Percentiles rank a stretch among this genome's conserved stretches.
Evolutionary conservation across 805 yeast genomes (phyloP).

Genomic region (Metschnikowia lunata): DNA sequence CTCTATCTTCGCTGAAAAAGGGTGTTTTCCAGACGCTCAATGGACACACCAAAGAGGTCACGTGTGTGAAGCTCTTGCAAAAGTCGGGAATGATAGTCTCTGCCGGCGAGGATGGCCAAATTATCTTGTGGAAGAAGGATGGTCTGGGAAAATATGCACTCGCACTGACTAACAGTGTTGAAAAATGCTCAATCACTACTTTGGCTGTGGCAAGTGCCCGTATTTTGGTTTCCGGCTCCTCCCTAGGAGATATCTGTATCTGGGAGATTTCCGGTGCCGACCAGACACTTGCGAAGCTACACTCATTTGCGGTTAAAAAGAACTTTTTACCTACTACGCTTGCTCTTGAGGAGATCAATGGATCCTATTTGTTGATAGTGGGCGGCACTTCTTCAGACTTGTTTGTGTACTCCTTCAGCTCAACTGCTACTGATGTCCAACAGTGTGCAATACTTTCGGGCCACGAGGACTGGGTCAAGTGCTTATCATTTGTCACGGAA

Average conservation of each 20-base stretch:
- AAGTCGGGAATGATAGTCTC: conserved; percentile 46
- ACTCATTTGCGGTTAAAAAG: conserved; percentile 30
- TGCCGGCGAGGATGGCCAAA: conserved; percentile 61
- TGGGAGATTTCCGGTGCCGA: conserved; percentile 40
- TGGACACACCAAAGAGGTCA: conserved; percentile 57
- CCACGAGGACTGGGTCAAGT: conserved; percentile 95
- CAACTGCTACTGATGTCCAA: conserved; percentile 18
- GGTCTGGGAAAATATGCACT: conserved; percentile 23
- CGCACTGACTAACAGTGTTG: conserved; percentile 34
- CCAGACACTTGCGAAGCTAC: conserved; percentile 23
- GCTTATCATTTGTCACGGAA: conserved; percentile 54
- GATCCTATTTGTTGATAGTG: conserved; percentile 50
- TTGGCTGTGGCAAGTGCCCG: conserved; percentile 39
- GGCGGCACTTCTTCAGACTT: conserved; percentile 66
- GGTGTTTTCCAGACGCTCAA: conserved; percentile 58
- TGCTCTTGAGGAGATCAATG: conserved; percentile 30
- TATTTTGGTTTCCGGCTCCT: conserved; percentile 56
- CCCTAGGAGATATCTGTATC: conserved; percentile 53
- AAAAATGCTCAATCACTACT: conserved; percentile 50
- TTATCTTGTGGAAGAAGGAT: conserved; percentile 53
- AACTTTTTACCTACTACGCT: conserved; percentile 48
- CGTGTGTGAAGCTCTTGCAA: conserved; percentile 56
- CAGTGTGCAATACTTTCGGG: conserved; percentile 64
- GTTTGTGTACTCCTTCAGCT: conserved; percentile 48
- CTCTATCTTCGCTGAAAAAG: conserved; percentile 34